Percentiles rank a stretch among this genome's conserved stretches.
phyloP scores from a whole-genome alignment of 1,139 yeast species.

The Debaryomycetaceae sp. region DNA sequence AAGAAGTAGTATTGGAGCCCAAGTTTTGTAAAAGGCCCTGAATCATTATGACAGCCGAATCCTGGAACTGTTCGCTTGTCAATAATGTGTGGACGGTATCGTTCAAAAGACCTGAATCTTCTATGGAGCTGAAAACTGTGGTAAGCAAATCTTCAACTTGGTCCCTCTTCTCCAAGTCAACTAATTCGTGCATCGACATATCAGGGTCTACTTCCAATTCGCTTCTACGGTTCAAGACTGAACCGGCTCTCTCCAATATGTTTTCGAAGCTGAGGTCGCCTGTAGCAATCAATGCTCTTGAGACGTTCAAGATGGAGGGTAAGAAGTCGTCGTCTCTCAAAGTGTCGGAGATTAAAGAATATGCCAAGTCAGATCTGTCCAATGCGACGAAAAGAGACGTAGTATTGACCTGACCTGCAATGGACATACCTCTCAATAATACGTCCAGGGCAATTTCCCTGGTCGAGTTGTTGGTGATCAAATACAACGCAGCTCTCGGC shows the following conservation, averaged over 20 bases:
- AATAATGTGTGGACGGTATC: constrained; percentile 25
- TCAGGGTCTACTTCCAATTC: neutral
- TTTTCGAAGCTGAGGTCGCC: constrained; percentile 17
- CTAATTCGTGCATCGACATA: constrained; percentile 1
- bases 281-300: constrained; percentile 17
- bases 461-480: constrained; percentile 25
- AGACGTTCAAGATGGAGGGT: constrained; percentile 24
- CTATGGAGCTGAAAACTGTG: constrained; percentile 28
- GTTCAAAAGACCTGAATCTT: constrained; percentile 26
- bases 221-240: neutral
- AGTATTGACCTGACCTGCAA: constrained; percentile 19
- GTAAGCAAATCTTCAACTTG: constrained; percentile 31
- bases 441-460: constrained; percentile 16
- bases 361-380: constrained; percentile 33
- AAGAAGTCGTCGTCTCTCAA: constrained; percentile 24
- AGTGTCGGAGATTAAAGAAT: constrained; percentile 24
- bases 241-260: constrained; percentile 18
- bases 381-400: constrained; percentile 32
- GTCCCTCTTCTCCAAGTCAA: constrained; percentile 23
- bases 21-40: constrained; percentile 24
- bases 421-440: constrained; percentile 15
- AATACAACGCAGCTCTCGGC: constrained; percentile 22
- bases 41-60: constrained; percentile 22
- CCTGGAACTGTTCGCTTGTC: constrained; percentile 25
- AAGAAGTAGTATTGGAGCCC: constrained; percentile 12